These are phyloP conservation scores for Zostera marina DNA, from an alignment of 116 monocot genomes.

Conservation along the genomic window DNA sequence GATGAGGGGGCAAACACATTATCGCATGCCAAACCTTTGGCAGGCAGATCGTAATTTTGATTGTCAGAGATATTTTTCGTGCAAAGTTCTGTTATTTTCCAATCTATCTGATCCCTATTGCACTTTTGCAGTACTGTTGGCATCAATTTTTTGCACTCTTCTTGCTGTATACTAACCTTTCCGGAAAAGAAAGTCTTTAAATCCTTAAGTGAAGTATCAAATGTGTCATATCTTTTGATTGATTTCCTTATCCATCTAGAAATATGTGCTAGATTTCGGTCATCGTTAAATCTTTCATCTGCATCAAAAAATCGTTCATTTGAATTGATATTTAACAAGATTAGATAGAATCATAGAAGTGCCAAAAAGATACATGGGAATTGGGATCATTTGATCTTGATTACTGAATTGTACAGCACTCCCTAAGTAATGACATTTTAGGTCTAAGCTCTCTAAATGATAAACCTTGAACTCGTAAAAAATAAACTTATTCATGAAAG, in stretches of 20 bases:
- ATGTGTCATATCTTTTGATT: constrained; percentile 51
- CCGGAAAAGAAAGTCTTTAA: constrained; percentile 47
- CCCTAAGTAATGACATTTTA: too few relatives aligned
- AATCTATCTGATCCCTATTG: not conserved
- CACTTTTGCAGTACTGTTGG: constrained; percentile 6
- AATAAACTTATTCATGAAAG: not conserved
- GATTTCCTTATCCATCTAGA: constrained; percentile 89
- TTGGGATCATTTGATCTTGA: too few relatives aligned
- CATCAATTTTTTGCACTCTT: not conserved
- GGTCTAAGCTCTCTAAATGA: too few relatives aligned
- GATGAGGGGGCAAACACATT: not conserved
- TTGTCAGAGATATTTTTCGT: constrained; percentile 5
- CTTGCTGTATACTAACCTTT: constrained; percentile 20
- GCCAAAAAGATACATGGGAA: too few relatives aligned
- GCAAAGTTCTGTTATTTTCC: constrained; percentile 13
- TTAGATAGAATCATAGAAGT: too few relatives aligned
- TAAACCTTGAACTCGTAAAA: too few relatives aligned
- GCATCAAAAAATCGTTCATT: not conserved
- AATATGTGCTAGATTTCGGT: constrained; percentile 50
- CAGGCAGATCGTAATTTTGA: not conserved
- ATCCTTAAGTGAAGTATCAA: constrained; percentile 52
- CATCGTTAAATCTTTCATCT: constrained; percentile 87
- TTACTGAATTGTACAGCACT: too few relatives aligned
- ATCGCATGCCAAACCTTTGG: not conserved
- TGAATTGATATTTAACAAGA: too few relatives aligned